Evolutionary conservation across 2,329 filamentous ascomycete genomes (phyloP).

Genomic region (Claviceps africana): DNA sequence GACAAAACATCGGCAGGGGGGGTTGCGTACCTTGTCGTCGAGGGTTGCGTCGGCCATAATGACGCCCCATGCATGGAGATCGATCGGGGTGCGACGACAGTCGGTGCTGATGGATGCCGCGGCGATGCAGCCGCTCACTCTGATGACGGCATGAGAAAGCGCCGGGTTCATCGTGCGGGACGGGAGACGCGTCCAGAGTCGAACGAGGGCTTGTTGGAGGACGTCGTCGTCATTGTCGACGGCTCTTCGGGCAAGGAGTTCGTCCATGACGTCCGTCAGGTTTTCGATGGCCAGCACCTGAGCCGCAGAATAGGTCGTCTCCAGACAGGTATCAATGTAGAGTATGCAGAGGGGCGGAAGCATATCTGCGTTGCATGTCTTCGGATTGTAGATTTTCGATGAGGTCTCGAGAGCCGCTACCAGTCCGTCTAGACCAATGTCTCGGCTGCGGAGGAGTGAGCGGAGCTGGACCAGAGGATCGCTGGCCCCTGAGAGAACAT

Average conservation of each 20-base stretch:
- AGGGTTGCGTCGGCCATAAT: conserved; percentile 35
- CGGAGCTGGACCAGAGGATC: conserved; percentile 13
- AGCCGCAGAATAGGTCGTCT: conserved; percentile 28
- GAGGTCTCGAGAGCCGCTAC: conserved; percentile 21
- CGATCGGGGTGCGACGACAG: conserved; percentile 5
- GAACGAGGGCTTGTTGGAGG: conserved; percentile 19
- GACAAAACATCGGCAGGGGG: background rate
- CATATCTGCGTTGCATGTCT: conserved; percentile 12
- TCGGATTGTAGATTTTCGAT: conserved; percentile 17
- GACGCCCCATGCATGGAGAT: conserved; percentile 29
- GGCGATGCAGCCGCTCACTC: conserved; percentile 31
- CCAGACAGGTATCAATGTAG: conserved; percentile 28
- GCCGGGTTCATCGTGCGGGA: conserved; percentile 29
- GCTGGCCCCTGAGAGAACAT: conserved; percentile 15
- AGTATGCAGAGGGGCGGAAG: conserved; percentile 24
- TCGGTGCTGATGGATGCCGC: conserved; percentile 18
- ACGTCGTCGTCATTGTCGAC: conserved; percentile 15
- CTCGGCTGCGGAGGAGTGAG: conserved; percentile 15
- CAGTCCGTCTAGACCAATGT: conserved; percentile 21
- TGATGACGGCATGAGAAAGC: conserved; percentile 35
- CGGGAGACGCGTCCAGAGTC: conserved; percentile 27
- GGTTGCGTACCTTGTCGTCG: conserved; percentile 34
- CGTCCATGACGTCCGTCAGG: conserved; percentile 31
- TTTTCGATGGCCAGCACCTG: conserved; percentile 32
- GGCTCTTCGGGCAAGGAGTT: conserved; percentile 16